Conservation (phyloP, 108 stramenopile genomes). For the Cyclotella sp. region DNA sequence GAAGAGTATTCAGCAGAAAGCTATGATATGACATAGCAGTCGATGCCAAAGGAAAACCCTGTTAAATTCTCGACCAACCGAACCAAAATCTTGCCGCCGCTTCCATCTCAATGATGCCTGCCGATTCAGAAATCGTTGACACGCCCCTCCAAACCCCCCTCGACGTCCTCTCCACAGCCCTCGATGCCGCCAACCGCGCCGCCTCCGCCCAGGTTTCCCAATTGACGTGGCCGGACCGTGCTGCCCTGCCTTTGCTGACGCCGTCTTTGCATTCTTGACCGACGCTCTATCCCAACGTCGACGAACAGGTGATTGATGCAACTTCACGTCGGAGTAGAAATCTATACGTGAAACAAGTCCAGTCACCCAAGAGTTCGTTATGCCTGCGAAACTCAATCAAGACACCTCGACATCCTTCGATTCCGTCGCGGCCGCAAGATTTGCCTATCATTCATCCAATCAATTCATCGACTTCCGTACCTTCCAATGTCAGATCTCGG, state of each 20-base stretch:
- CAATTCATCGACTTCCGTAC: not conserved
- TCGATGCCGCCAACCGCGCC: constrained; percentile 22
- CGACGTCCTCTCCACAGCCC: constrained; percentile 9
- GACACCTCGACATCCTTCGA: not conserved
- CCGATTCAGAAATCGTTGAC: too few relatives aligned
- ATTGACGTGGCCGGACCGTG: not conserved
- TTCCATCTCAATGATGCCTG: too few relatives aligned
- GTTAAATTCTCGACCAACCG: constrained; percentile 4
- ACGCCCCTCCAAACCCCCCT: not conserved
- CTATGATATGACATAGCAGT: too few relatives aligned
- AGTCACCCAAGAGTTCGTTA: too few relatives aligned
- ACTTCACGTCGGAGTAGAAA: constrained; percentile 1
- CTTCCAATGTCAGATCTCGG: not conserved
- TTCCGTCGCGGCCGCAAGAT: constrained; percentile 2
- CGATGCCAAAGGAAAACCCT: too few relatives aligned
- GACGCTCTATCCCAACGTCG: constrained; percentile 14
- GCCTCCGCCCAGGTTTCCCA: constrained; percentile 18
- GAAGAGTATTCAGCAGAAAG: too few relatives aligned
- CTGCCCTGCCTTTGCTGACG: too few relatives aligned
- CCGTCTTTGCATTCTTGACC: not conserved
- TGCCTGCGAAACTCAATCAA: not conserved
- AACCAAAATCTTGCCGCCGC: not conserved
- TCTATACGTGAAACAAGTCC: not conserved
- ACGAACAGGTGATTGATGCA: too few relatives aligned
- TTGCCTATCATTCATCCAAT: not conserved